Evolutionary conservation across 495 filamentous ascomycete species (phyloP), one percentile per base, ranked within the genome.

Genomic region (Annulohypoxylon nitens): DNA sequence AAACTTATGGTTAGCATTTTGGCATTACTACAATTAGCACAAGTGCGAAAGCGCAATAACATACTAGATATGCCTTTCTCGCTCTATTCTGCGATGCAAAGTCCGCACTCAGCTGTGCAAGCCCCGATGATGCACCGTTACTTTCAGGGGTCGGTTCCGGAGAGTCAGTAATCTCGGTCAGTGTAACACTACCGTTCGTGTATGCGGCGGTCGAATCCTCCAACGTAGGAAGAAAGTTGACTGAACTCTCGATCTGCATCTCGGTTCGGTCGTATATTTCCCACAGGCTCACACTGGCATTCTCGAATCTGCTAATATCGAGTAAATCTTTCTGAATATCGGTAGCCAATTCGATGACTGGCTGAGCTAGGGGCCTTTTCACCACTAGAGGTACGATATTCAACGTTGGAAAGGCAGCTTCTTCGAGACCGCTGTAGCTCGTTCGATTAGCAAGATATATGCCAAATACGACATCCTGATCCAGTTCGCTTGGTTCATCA

Each of bases 151-250:
- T 26, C 2, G 47, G 16, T 63, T 33, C 34, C 11, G 57, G 39
- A 6, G 69, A 41, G 25, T 41, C 47, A 12, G 50, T 0, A 4
- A 65, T 39, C 39, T 79, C 62, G 14, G 71, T 60, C 62, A 78
- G 66, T 25, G 51, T 78, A 58, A 64, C 34, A 50, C n/a, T 59
- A 36, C 47, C 23, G 26, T 26, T 67, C 51, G 59, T 75, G 61
- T 36, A 60, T 30, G 54, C n/a, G 20, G 34, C 23, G 18, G 36
- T 20, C 16, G 67, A 50, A 55, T 64, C 60, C 16, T 20, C 39
- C 9, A 83, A 81, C 5, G 80, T 67, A 59, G 78, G 80, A 26
- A 90, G 74, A 57, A 90, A 89, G 70, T 91, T 91, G 50, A 90
- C 87, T 77, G 85, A 88, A 5, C 80, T 81, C 62, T 85, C 78